Evolutionary conservation across 768 basidiomycete species (phyloP).

Genomic region (Tylopilus subfusipes): DNA sequence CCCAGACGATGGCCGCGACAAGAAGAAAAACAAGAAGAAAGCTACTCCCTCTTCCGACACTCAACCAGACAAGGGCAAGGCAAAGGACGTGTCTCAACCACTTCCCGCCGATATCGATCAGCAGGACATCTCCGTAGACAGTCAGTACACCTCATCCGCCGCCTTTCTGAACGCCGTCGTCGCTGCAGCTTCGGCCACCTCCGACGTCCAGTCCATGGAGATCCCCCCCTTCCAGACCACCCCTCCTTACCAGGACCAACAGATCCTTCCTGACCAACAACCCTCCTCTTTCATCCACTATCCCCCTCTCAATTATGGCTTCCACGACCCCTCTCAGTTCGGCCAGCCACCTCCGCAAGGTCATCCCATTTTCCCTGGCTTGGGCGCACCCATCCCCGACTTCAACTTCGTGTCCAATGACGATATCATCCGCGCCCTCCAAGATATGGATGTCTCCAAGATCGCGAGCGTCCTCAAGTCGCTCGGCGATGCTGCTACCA

Average conservation of each 20-base stretch:
- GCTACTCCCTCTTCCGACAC: background rate
- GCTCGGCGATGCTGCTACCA: conserved; percentile 55
- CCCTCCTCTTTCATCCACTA: conserved; percentile 28
- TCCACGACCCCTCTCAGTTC: conserved; percentile 28
- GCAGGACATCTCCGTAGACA: conserved; percentile 25
- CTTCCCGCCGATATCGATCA: conserved; percentile 31
- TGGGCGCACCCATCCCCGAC: conserved; percentile 30
- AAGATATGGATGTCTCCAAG: conserved; percentile 66
- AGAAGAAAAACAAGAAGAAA: conserved; percentile 36
- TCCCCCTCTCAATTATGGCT: conserved; percentile 29
- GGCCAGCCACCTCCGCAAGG: conserved; percentile 25
- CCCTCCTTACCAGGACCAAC: conserved; percentile 34
- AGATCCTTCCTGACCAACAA: conserved; percentile 27
- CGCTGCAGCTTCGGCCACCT: conserved; percentile 57
- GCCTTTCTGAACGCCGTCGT: conserved; percentile 64
- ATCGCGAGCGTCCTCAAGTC: conserved; percentile 65
- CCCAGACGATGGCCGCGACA: conserved; percentile 22
- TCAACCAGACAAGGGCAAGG: conserved; percentile 30
- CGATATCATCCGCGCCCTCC: conserved; percentile 68
- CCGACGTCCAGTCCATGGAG: conserved; percentile 31
- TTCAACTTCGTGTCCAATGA: conserved; percentile 58
- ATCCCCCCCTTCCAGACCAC: conserved; percentile 29
- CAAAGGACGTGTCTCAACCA: conserved; percentile 32
- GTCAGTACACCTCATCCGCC: conserved; percentile 47
- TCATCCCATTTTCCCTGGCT: conserved; percentile 25